Evolutionary conservation across 805 yeast genomes (phyloP).

Genomic region (Metschnikowia lochheadii): DNA sequence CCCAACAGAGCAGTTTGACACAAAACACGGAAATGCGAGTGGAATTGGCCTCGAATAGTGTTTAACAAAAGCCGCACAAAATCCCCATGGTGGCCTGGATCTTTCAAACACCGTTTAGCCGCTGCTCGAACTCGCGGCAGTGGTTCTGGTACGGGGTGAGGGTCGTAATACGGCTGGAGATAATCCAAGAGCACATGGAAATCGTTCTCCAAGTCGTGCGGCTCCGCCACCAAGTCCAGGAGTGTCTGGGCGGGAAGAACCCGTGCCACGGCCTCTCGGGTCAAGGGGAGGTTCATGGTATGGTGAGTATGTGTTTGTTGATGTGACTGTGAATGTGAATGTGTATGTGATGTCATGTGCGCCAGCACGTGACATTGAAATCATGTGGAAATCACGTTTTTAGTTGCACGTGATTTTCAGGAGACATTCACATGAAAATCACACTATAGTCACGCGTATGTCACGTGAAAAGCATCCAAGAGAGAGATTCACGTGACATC

Average conservation of each 20-base stretch:
- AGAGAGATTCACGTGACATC: not conserved
- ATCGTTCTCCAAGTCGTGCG: conserved; percentile 32
- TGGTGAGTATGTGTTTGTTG: not conserved
- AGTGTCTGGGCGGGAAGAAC: conserved; percentile 12
- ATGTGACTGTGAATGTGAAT: no score
- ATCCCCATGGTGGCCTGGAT: conserved; percentile 28
- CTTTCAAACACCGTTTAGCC: conserved; percentile 34
- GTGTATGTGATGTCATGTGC: no score
- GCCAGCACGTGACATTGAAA: no score
- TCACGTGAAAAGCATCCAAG: no score
- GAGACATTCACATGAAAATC: not conserved
- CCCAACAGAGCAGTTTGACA: conserved; percentile 2
- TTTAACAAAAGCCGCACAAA: conserved; percentile 32
- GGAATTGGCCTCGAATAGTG: conserved; percentile 25
- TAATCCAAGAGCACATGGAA: conserved; percentile 30
- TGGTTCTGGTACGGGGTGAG: conserved; percentile 23
- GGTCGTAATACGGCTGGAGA: conserved; percentile 28
- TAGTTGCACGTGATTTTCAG: no score
- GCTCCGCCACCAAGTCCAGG: conserved; percentile 12
- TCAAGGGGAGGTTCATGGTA: conserved; percentile 1
- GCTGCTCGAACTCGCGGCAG: conserved; percentile 35
- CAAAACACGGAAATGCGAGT: conserved; percentile 9
- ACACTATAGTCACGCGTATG: no score
- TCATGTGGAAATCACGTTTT: no score
- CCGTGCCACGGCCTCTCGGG: conserved; percentile 8